A percentile compares a stretch with the other conserved stretches of the same genome.
Evolutionary conservation across 352 stramenopile species (phyloP).

Genomic region (Phytophthora melonis): DNA sequence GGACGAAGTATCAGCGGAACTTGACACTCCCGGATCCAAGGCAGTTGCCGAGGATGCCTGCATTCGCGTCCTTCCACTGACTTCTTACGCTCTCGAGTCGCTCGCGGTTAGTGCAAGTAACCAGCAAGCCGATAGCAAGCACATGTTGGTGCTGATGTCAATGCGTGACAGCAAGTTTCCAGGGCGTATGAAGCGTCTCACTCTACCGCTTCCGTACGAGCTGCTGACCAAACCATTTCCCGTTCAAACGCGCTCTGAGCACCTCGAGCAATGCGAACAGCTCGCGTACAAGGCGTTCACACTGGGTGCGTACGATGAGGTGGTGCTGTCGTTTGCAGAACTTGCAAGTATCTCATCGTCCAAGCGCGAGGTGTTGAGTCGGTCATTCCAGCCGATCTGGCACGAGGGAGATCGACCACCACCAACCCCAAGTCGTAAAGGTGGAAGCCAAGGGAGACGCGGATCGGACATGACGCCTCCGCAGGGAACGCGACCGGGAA

Average conservation of each 20-base stretch:
- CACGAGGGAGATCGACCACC: conserved; percentile 29
- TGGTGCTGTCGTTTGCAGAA: conserved; percentile 66
- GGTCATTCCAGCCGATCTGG: conserved; percentile 48
- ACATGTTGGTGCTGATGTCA: conserved; percentile 60
- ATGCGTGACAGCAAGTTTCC: conserved; percentile 87
- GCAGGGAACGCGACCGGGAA: not conserved
- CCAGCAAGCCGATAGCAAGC: conserved; percentile 7
- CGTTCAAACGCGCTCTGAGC: conserved; percentile 63
- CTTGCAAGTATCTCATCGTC: conserved; percentile 26
- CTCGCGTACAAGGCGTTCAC: conserved; percentile 61
- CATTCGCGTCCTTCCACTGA: conserved; percentile 65
- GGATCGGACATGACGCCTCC: not conserved
- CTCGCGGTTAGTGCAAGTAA: conserved; percentile 30
- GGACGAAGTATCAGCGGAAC: conserved; percentile 21
- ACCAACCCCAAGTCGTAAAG: not conserved
- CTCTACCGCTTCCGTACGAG: conserved; percentile 60
- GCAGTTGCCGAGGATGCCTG: conserved; percentile 7
- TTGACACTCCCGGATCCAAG: not conserved
- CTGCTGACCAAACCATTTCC: conserved; percentile 64
- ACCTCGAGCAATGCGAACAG: conserved; percentile 55
- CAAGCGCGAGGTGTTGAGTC: conserved; percentile 53
- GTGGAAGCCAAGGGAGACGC: conserved; percentile 5
- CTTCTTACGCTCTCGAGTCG: conserved; percentile 46
- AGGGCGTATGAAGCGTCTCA: conserved; percentile 76
- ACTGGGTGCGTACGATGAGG: conserved; percentile 35